These are phyloP conservation scores for Suillus tomentosus DNA, from an alignment of 768 basidiomycete genomes.

Conservation along the genomic window DNA sequence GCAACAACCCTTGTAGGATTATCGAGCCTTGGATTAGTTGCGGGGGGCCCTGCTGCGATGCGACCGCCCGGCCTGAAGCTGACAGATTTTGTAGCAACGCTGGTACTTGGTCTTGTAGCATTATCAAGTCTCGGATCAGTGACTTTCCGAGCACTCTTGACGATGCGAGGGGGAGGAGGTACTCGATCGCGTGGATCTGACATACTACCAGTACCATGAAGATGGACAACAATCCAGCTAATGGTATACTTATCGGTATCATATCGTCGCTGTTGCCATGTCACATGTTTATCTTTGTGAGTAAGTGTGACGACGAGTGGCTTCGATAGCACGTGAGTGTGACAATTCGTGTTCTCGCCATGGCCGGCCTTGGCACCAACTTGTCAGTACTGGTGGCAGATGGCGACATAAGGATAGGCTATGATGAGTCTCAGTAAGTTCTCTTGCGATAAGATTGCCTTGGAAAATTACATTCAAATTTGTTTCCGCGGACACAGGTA, in stretches of 20 bases:
- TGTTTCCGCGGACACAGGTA: too few species aligned
- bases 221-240: not conserved
- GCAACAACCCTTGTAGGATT: not conserved
- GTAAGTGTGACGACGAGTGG: not conserved
- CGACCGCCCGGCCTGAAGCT: not conserved
- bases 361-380: too few species aligned
- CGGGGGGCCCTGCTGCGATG: too few species aligned
- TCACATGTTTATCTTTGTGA: not conserved
- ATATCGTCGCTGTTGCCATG: not conserved
- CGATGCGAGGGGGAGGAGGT: not conserved
- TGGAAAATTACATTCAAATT: too few species aligned
- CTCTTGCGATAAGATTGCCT: too few species aligned
- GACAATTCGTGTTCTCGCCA: not conserved
- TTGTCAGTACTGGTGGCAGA: too few species aligned
- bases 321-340: constrained; percentile 2
- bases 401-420: too few species aligned
- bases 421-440: too few species aligned
- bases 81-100: not conserved
- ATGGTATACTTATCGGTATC: not conserved
- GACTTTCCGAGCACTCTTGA: constrained; percentile 2
- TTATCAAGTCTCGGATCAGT: not conserved
- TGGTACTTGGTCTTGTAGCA: not conserved
- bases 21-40: too few species aligned
- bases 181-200: not conserved
- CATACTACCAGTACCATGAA: not conserved